These are phyloP conservation scores for Chenopodium quinoa DNA, from an alignment of 148 eudicot species.

Conservation along the genomic window DNA sequence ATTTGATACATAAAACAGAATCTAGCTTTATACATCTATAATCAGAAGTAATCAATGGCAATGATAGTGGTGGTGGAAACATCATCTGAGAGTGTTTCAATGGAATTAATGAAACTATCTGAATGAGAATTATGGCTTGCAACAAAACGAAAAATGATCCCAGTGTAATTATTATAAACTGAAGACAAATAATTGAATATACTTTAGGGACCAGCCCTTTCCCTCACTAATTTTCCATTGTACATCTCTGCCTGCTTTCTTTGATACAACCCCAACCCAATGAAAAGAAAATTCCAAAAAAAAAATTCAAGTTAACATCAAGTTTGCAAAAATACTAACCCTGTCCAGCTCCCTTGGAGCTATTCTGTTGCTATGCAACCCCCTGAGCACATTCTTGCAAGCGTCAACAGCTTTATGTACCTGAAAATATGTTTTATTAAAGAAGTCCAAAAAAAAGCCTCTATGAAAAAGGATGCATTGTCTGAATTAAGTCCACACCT, in stretches of 20 bases:
- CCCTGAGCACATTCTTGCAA: constrained; percentile 93
- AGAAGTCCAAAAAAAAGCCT: constrained; percentile 6
- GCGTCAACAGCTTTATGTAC: constrained; percentile 98
- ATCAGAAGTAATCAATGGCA: neutral
- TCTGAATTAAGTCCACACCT: constrained; percentile 48
- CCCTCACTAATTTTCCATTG: neutral
- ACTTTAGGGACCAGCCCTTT: no score
- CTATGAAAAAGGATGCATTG: neutral
- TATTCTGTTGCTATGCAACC: constrained; percentile 72
- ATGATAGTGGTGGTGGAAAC: neutral
- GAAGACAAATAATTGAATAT: neutral
- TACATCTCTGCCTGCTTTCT: neutral
- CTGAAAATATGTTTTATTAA: constrained; percentile 37
- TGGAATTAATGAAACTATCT: neutral
- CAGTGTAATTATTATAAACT: neutral
- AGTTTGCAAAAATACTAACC: constrained; percentile 46
- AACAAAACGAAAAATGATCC: neutral
- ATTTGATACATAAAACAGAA: no score
- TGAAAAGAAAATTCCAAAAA: neutral
- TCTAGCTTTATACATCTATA: no score
- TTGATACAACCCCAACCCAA: neutral
- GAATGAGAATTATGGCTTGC: neutral
- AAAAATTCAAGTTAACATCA: neutral
- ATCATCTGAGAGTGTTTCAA: neutral
- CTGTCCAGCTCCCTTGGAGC: constrained; percentile 83